phyloP scores from a whole-genome alignment of 768 basidiomycete genomes.

The Trametes elegans region DNA sequence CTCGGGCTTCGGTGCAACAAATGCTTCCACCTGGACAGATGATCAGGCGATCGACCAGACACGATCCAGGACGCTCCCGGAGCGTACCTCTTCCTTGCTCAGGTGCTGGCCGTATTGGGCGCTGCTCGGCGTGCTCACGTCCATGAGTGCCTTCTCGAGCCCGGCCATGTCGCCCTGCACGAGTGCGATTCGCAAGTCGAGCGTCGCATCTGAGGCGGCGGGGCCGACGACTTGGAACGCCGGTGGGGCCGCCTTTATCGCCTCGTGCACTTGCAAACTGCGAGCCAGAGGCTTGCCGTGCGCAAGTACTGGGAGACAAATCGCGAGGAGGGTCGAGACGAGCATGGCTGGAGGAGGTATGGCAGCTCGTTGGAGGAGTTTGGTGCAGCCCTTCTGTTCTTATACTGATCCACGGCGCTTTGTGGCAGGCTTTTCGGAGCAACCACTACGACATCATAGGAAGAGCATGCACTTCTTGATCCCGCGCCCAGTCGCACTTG shows the following conservation, averaged over 20 bases:
- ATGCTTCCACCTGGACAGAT: constrained; percentile 25
- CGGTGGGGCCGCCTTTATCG: constrained; percentile 25
- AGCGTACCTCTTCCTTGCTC: constrained; percentile 36
- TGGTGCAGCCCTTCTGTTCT: too few relatives aligned
- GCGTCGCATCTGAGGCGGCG: constrained; percentile 29
- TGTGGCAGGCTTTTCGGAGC: too few relatives aligned
- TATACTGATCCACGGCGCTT: background rate
- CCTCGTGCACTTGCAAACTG: constrained; percentile 32
- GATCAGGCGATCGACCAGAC: too few relatives aligned
- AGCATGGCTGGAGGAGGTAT: too few relatives aligned
- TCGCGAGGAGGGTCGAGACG: constrained; percentile 13
- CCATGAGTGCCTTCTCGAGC: constrained; percentile 36
- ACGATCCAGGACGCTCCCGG: background rate
- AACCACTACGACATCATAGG: too few relatives aligned
- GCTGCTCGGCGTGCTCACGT: constrained; percentile 38
- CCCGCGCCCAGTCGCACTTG: too few relatives aligned
- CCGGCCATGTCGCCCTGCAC: constrained; percentile 34
- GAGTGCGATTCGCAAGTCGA: constrained; percentile 39
- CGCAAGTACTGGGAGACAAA: constrained; percentile 17
- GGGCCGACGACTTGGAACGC: constrained; percentile 31
- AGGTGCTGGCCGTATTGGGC: constrained; percentile 37
- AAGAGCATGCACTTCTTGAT: too few relatives aligned
- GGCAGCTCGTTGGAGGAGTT: too few relatives aligned
- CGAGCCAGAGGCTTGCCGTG: constrained; percentile 22
- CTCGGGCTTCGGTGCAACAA: constrained; percentile 28